phyloP scores from a whole-genome alignment of 169 alveolate species.

The Eimeria brunetti region DNA sequence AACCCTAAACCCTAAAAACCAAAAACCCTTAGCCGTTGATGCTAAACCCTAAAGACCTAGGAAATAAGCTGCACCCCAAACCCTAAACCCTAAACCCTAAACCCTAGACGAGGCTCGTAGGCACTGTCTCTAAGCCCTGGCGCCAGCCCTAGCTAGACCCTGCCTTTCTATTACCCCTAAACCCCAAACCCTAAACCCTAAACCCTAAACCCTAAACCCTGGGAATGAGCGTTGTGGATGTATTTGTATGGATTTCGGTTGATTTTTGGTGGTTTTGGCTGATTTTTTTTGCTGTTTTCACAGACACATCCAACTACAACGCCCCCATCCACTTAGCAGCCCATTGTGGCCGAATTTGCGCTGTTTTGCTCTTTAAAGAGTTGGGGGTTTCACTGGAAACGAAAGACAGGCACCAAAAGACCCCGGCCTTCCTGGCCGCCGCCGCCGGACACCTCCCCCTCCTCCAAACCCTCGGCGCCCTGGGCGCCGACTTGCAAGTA shows the following conservation, averaged over 20 bases:
- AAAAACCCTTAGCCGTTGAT: not conserved
- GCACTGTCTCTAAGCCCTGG: no score
- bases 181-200: slow-evolving; percentile 16
- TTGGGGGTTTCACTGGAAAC: not conserved
- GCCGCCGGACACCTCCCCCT: not conserved
- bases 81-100: not conserved
- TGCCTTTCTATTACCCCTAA: not conserved
- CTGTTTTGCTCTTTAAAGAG: not conserved
- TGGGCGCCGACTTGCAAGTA: slow-evolving; percentile 5
- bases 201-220: not conserved
- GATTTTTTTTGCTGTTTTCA: not conserved
- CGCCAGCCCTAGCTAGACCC: no score
- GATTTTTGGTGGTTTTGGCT: no score
- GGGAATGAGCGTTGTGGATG: not conserved
- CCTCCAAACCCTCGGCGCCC: not conserved
- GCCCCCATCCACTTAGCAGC: slow-evolving; percentile 26
- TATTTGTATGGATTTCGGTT: no score
- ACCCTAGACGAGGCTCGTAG: slow-evolving; percentile 13
- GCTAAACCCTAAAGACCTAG: not conserved
- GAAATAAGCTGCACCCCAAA: no score
- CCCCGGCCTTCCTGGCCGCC: slow-evolving; percentile 38
- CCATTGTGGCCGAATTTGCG: slow-evolving; percentile 3
- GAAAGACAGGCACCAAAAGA: not conserved
- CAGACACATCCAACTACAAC: slow-evolving; percentile 27
- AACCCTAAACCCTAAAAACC: slow-evolving; percentile 5